Percentiles rank a stretch among this genome's conserved stretches.
Conservation (phyloP, 2,329 filamentous ascomycete genomes). For the Trichophyton benhamiae region DNA sequence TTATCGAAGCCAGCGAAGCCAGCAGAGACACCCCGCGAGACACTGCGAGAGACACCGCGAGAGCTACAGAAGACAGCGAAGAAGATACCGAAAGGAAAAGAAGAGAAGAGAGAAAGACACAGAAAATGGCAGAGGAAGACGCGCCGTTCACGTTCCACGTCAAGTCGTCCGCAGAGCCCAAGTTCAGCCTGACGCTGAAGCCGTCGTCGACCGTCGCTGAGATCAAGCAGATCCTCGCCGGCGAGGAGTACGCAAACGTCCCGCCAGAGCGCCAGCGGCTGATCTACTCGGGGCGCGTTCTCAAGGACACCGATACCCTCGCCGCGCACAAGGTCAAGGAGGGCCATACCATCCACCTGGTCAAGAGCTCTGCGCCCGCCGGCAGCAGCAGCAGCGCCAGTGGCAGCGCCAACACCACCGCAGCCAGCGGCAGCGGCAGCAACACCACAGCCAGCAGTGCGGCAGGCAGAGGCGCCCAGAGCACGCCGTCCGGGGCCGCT, state of each 20-base stretch:
- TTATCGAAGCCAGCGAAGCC: no score
- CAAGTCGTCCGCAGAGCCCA: conserved; percentile 86
- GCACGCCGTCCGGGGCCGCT: conserved; percentile 9
- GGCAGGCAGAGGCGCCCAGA: conserved; percentile 3
- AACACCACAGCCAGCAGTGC: conserved; percentile 17
- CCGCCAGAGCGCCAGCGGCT: conserved; percentile 80
- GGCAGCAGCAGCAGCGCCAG: conserved; percentile 26
- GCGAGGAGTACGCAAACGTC: conserved; percentile 71
- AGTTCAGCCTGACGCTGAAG: conserved; percentile 69
- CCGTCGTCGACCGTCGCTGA: conserved; percentile 66
- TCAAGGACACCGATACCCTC: conserved; percentile 86
- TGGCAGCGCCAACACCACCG: conserved; percentile 10
- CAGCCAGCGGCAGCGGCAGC: conserved; percentile 11
- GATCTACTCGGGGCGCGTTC: conserved; percentile 92
- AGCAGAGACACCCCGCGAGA: no score
- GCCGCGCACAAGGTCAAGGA: conserved; percentile 87
- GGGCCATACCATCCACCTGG: conserved; percentile 89
- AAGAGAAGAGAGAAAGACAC: neutral
- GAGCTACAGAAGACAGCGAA: neutral
- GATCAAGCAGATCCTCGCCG: conserved; percentile 78
- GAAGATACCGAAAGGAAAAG: neutral
- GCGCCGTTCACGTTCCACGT: conserved; percentile 87
- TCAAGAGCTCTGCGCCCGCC: conserved; percentile 82
- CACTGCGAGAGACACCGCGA: neutral
- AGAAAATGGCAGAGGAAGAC: conserved; percentile 41